Percentiles rank a stretch among this genome's conserved stretches.
Evolutionary conservation across 1,284 basidiomycete species (phyloP).

Genomic region (Cerioporus squamosus): DNA sequence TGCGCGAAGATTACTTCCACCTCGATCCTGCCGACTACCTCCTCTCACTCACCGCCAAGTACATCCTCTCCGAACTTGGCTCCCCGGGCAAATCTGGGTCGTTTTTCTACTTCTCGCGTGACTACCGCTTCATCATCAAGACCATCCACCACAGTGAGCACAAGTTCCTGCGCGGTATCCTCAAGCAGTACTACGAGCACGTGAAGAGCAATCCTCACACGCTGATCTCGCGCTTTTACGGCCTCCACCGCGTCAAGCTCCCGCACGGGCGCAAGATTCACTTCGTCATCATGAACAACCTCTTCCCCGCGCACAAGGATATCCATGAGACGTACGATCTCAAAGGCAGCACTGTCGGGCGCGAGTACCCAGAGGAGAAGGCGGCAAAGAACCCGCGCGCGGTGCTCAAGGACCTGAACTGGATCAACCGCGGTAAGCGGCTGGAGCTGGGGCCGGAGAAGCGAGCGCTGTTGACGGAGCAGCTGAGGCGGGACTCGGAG

Average conservation of each 20-base stretch:
- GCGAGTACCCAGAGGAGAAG: constrained; percentile 89
- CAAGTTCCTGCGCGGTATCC: constrained; percentile 88
- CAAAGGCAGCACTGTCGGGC: constrained; percentile 92
- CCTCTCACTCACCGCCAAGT: constrained; percentile 94
- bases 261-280: constrained; percentile 95
- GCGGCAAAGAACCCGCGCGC: constrained; percentile 82
- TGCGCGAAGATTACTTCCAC: constrained; percentile 94
- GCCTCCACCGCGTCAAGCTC: constrained; percentile 95
- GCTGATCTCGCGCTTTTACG: constrained; percentile 92
- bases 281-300: constrained; percentile 99
- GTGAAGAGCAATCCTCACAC: constrained; percentile 94
- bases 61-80: constrained; percentile 98
- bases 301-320: constrained; percentile 97
- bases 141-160: constrained; percentile 96
- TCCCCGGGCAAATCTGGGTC: constrained; percentile 98
- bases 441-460: constrained; percentile 96
- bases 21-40: constrained; percentile 98
- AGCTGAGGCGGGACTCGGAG: constrained; percentile 86
- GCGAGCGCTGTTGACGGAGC: constrained; percentile 86
- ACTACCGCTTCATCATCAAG: constrained; percentile 99
- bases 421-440: constrained; percentile 82
- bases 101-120: constrained; percentile 99
- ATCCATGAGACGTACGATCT: constrained; percentile 98
- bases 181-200: constrained; percentile 88
- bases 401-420: constrained; percentile 95